Evolutionary conservation across 352 stramenopile species (phyloP).

Genomic region (Aphanomyces euteiches): DNA sequence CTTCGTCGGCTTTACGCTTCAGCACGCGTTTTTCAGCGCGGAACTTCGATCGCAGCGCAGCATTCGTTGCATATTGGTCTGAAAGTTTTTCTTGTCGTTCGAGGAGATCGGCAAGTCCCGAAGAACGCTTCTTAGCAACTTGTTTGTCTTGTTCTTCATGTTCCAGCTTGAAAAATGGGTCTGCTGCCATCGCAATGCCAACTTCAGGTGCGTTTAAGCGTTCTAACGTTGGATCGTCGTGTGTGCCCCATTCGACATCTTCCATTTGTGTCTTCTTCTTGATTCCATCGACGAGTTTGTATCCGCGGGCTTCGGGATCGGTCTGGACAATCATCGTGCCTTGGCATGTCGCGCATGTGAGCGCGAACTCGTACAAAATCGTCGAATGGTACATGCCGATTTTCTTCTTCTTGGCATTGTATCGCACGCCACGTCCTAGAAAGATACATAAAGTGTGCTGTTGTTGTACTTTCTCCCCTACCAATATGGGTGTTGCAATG

Average conservation of each 20-base stretch:
- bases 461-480: neutral
- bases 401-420: conserved; percentile 94
- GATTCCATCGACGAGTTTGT: conserved; percentile 87
- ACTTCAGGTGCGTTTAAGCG: conserved; percentile 55
- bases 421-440: conserved; percentile 81
- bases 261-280: conserved; percentile 74
- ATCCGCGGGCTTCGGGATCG: conserved; percentile 91
- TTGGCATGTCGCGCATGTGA: conserved; percentile 89
- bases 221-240: conserved; percentile 44
- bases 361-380: conserved; percentile 92
- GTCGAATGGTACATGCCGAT: conserved; percentile 90
- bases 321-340: conserved; percentile 90
- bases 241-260: conserved; percentile 28
- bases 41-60: conserved; percentile 48
- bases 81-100: conserved; percentile 57
- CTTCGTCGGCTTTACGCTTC: conserved; percentile 41
- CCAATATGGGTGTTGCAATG: conserved; percentile 66
- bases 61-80: conserved; percentile 71
- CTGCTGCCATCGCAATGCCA: conserved; percentile 39
- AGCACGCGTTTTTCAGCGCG: conserved; percentile 55
- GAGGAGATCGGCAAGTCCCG: conserved; percentile 51
- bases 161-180: conserved; percentile 76
- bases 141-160: conserved; percentile 70
- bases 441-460: neutral
- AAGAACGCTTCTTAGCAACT: conserved; percentile 43